Conservation (phyloP, 225 moss, liverwort and hornwort species). For the Rhytidiadelphus loreus region DNA sequence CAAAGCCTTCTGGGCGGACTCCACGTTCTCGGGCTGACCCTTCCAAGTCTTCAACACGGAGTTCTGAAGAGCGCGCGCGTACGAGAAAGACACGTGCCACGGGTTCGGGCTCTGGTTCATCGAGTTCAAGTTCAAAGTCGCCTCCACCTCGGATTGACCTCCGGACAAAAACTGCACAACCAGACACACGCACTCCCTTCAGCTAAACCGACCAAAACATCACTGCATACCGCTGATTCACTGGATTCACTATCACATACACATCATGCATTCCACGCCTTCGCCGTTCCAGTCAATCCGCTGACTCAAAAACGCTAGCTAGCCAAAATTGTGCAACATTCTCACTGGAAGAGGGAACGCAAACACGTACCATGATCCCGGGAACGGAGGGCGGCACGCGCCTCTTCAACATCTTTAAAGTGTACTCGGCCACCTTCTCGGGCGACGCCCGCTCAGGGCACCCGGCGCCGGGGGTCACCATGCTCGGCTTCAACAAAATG, state of each 20-base stretch:
- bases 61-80: slow-evolving; percentile 43
- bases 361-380: slow-evolving; percentile 29
- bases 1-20: slow-evolving; percentile 26
- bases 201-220: neutral
- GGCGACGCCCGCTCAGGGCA: slow-evolving; percentile 33
- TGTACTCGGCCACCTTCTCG: slow-evolving; percentile 47
- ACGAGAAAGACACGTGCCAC: slow-evolving; percentile 53
- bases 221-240: neutral
- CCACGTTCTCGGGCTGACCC: slow-evolving; percentile 39
- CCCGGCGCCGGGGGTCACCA: slow-evolving; percentile 50
- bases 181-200: neutral
- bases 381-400: slow-evolving; percentile 49
- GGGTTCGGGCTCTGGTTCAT: slow-evolving; percentile 50
- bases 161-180: slow-evolving; percentile 35
- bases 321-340: neutral
- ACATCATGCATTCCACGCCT: neutral
- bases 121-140: slow-evolving; percentile 39
- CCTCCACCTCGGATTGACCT: slow-evolving; percentile 51
- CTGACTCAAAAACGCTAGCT: too few species aligned
- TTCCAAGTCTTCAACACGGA: slow-evolving; percentile 46
- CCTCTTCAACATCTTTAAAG: slow-evolving; percentile 37
- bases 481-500: slow-evolving; percentile 51
- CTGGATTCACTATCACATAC: neutral
- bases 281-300: neutral
- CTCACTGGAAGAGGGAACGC: neutral